These are phyloP conservation scores for Brassica balearica DNA, from an alignment of 441 rosid species.

Conservation along the genomic window DNA sequence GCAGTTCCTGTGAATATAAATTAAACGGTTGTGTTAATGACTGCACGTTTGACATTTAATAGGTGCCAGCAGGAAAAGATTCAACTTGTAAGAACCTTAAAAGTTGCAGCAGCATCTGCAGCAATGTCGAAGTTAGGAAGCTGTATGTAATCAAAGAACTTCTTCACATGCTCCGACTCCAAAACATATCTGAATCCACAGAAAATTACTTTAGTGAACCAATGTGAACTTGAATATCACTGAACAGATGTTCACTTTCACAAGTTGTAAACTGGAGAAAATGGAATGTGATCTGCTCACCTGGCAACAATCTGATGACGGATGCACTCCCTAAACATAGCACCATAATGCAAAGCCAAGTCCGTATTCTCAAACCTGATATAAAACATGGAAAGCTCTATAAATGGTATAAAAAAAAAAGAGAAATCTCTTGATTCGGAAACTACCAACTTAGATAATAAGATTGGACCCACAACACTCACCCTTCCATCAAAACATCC, in stretches of 20 bases:
- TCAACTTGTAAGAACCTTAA: slow-evolving; percentile 64
- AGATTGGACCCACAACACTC: slow-evolving; percentile 30
- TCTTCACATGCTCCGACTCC: slow-evolving; percentile 83
- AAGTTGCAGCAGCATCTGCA: slow-evolving; percentile 99
- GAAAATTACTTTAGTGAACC: too few species aligned
- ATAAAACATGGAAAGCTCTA: slow-evolving; percentile 38
- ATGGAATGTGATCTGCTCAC: slow-evolving; percentile 50
- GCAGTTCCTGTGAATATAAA: slow-evolving; percentile 65
- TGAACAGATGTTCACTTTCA: background rate
- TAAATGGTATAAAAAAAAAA: background rate
- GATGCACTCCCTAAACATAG: slow-evolving; percentile 97
- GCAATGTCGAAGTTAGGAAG: slow-evolving; percentile 96
- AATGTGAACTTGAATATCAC: too few species aligned
- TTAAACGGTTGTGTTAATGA: slow-evolving; percentile 6
- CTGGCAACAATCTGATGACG: slow-evolving; percentile 94
- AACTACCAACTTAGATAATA: background rate
- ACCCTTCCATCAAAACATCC: slow-evolving; percentile 83
- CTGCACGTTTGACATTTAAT: background rate
- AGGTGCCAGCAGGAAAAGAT: background rate
- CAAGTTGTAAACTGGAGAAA: slow-evolving; percentile 14
- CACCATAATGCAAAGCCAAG: slow-evolving; percentile 98
- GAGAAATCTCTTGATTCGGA: background rate
- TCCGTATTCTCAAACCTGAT: slow-evolving; percentile 78
- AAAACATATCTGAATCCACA: slow-evolving; percentile 69
- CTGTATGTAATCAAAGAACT: slow-evolving; percentile 87